These are phyloP conservation scores for Venturia aucupariae DNA, from an alignment of 2,329 filamentous ascomycete genomes.

Conservation along the genomic window DNA sequence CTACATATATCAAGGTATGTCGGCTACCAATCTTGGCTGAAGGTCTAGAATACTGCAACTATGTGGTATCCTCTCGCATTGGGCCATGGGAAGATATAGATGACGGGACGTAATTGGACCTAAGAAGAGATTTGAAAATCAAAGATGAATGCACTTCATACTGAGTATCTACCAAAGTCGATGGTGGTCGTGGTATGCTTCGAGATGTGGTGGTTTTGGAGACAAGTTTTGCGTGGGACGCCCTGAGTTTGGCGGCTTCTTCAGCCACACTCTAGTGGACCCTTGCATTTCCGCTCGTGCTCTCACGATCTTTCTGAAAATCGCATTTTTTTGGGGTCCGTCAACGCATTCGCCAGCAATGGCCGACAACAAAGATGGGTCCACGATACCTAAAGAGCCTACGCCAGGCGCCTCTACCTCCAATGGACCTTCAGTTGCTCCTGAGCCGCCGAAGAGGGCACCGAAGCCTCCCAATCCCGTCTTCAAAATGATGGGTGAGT, in stretches of 20 bases:
- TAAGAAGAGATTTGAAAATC: too few species aligned
- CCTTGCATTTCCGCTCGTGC: not conserved
- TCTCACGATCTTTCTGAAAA: not conserved
- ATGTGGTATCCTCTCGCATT: too few species aligned
- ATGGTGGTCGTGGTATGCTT: not conserved
- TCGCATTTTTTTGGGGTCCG: not conserved
- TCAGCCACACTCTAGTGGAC: slow-evolving; percentile 6
- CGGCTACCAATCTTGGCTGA: too few species aligned
- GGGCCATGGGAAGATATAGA: too few species aligned
- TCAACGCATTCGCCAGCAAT: not conserved
- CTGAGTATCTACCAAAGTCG: too few species aligned
- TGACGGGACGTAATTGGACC: too few species aligned
- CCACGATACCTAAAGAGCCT: not conserved
- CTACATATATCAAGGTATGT: too few species aligned
- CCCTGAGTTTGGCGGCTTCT: not conserved
- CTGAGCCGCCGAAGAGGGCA: not conserved
- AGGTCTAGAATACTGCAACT: too few species aligned
- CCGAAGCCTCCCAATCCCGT: slow-evolving; percentile 6
- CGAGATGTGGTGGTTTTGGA: not conserved
- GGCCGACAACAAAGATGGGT: not conserved
- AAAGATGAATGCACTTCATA: too few species aligned
- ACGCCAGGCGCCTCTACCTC: not conserved
- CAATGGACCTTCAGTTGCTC: not conserved
- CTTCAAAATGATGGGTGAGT: slow-evolving; percentile 11
- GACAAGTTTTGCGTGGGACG: not conserved